Evolutionary conservation across 2,329 filamentous ascomycete species (phyloP).

Genomic region (Chalaropsis thielavioides): DNA sequence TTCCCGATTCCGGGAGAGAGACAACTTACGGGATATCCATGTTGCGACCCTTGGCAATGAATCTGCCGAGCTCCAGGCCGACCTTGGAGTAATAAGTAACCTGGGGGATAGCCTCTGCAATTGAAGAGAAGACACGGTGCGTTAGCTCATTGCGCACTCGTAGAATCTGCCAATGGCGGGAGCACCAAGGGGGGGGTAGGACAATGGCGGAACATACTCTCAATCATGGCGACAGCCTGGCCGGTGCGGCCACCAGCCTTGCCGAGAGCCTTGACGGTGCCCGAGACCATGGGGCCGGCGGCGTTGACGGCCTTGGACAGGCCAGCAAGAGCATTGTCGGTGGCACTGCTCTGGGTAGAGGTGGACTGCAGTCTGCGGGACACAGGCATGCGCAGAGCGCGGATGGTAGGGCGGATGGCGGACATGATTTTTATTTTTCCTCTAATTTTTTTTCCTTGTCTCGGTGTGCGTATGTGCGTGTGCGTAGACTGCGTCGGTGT

Average conservation of each 20-base stretch:
- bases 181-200: not conserved
- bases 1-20: constrained; percentile 3
- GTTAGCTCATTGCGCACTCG: constrained; percentile 3
- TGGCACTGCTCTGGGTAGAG: constrained; percentile 28
- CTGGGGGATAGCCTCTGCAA: constrained; percentile 64
- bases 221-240: constrained; percentile 60
- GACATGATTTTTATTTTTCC: constrained; percentile 21
- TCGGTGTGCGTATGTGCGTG: not conserved
- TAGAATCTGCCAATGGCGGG: not conserved
- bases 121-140: constrained; percentile 5
- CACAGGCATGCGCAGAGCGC: constrained; percentile 32
- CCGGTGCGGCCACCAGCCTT: constrained; percentile 75
- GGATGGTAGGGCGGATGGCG: constrained; percentile 25
- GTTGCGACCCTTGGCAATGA: constrained; percentile 75
- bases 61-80: constrained; percentile 70
- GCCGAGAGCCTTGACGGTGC: constrained; percentile 57
- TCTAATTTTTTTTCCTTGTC: constrained; percentile 5
- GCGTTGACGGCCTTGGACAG: constrained; percentile 68
- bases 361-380: constrained; percentile 49
- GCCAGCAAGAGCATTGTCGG: constrained; percentile 53
- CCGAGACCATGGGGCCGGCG: constrained; percentile 62
- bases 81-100: constrained; percentile 88
- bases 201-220: constrained; percentile 50
- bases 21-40: constrained; percentile 85
- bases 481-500: not conserved